Evolutionary conservation across 441 rosid genomes (phyloP), one percentile per base, ranked within the genome.

Genomic region (Jatropha podagrica): DNA sequence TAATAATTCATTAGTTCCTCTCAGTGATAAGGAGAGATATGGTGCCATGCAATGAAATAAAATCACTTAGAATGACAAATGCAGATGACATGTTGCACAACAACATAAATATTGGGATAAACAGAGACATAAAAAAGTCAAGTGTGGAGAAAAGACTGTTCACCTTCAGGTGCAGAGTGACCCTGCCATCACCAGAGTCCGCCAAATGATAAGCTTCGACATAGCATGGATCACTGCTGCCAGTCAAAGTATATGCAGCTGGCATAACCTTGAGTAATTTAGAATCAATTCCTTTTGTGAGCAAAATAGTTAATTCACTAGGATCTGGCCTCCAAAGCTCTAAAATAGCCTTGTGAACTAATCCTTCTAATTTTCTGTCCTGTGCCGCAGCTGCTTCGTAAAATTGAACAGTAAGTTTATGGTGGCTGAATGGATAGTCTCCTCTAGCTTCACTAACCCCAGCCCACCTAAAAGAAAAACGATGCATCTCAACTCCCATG

Each of bases 311-410:
- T 78, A 96, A 73, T 77, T 96, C 99, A 79, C 90, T 92, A 65
- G 99, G 98, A 63, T 94, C 85, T n/a, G 99, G 98, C 85, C 93
- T 90, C 99, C 98, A 96, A 74, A 96, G 97, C 89, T 96, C 99
- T 79, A 96, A 84, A 84, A 94, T 96, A 71, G 98, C 99, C 83
- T 89, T 91, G 86, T 94, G 99, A 86, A 96, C 96, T 81, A 94
- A 81, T 59, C 94, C 96, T 88, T 96, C 99, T 85, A 94, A 81
- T 85, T 91, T 94, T 81, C 99, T 90, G 82, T 94, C 98, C 86
- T 94, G 99, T 63, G 99, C 99, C 71, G 97, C 97, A 81, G 98
- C 88, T 56, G 98, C 90, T 80, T 94, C 99, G 69, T 96, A 96
- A 84, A 96, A 96, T 88, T 92, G 98, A 79, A 96, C 97, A 66